Percentiles rank a stretch among this genome's conserved stretches.
Conservation (phyloP, 1,284 basidiomycete species). For the Cutaneotrichosporon curvatum region DNA sequence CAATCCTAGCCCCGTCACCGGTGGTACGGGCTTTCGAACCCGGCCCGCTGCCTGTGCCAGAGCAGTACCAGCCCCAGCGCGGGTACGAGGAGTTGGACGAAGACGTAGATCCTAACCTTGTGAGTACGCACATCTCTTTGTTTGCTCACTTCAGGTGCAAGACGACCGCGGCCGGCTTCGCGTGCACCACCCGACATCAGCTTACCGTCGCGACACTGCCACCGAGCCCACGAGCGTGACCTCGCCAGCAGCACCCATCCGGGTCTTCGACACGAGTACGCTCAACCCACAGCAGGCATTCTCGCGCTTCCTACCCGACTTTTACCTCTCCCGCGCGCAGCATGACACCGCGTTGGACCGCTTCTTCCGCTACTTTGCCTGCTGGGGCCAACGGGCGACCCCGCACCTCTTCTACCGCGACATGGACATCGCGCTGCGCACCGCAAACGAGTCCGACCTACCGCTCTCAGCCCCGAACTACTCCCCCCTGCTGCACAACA, state of each 20-base stretch:
- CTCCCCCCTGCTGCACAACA: conserved; percentile 64
- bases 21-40: too few species aligned
- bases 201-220: conserved; percentile 6
- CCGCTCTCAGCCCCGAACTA: conserved; percentile 52
- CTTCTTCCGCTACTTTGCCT: conserved; percentile 29
- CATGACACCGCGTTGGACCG: conserved; percentile 24
- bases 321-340: conserved; percentile 17
- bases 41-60: too few species aligned
- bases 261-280: neutral
- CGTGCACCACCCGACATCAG: conserved; percentile 14
- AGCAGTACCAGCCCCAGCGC: too few species aligned
- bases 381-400: conserved; percentile 20
- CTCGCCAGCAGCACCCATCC: too few species aligned
- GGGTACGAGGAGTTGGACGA: too few species aligned
- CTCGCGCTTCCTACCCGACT: conserved; percentile 9
- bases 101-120: too few species aligned
- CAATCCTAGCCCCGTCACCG: too few species aligned
- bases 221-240: conserved; percentile 1
- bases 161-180: conserved; percentile 14
- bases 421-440: conserved; percentile 11
- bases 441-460: conserved; percentile 38
- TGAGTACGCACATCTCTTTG: neutral
- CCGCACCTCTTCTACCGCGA: conserved; percentile 20
- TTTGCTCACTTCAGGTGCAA: conserved; percentile 13
- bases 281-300: conserved; percentile 2